A percentile compares a stretch with the other conserved stretches of the same genome.
phyloP scores from a whole-genome alignment of 2,329 filamentous ascomycete genomes.

The Microdochium trichocladiopsis region DNA sequence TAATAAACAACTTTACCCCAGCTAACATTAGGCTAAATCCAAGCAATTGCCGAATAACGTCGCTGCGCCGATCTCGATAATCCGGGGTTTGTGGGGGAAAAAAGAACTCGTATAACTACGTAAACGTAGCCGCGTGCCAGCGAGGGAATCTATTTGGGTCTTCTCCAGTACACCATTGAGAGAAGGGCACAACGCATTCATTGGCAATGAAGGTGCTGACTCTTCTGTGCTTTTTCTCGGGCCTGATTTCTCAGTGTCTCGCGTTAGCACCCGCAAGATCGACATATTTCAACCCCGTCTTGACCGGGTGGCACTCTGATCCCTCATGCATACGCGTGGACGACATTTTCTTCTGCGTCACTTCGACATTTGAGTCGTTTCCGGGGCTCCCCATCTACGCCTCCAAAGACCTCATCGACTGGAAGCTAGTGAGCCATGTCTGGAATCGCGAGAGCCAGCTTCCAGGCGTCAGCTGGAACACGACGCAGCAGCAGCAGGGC shows the following conservation, averaged over 20 bases:
- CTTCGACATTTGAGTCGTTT: slow-evolving; percentile 54
- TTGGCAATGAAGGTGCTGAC: not conserved
- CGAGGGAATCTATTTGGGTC: not conserved
- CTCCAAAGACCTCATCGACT: slow-evolving; percentile 23
- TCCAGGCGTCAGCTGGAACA: not conserved
- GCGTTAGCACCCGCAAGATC: not conserved
- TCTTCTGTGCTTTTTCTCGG: not conserved
- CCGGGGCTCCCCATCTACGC: slow-evolving; percentile 37
- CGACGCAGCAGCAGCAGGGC: not conserved
- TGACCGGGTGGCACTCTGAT: slow-evolving; percentile 23
- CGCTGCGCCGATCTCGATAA: not conserved
- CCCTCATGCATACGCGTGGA: slow-evolving; percentile 19
- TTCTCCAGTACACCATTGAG: not conserved
- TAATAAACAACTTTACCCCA: not conserved
- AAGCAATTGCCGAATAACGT: not conserved
- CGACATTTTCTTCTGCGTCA: slow-evolving; percentile 30
- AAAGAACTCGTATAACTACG: not conserved
- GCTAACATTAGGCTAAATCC: not conserved
- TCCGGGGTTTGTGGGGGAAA: not conserved
- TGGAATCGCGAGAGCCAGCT: not conserved
- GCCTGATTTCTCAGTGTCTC: not conserved
- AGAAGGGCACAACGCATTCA: not conserved
- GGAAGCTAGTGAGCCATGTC: slow-evolving; percentile 18
- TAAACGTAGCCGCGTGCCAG: not conserved
- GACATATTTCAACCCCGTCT: slow-evolving; percentile 15